Evolutionary conservation across 2,329 filamentous ascomycete genomes (phyloP).

Genomic region (Fusarium humuli): DNA sequence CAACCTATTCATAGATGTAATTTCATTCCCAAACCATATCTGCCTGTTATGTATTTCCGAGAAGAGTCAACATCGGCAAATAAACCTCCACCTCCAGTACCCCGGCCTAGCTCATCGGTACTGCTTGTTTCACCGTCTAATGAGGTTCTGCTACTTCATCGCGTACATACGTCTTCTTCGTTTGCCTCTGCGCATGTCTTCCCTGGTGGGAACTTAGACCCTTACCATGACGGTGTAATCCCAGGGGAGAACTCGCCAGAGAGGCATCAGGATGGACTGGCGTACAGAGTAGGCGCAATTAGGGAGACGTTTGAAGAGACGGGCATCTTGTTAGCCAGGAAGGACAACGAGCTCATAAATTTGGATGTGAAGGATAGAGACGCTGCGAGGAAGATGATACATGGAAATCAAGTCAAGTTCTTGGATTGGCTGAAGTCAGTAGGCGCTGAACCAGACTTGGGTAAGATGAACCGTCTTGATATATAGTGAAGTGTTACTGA

Average conservation of each 20-base stretch:
- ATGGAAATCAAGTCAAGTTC: slow-evolving; percentile 75
- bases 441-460: slow-evolving; percentile 73
- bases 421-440: slow-evolving; percentile 69
- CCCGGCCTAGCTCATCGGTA: slow-evolving; percentile 79
- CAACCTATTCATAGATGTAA: slow-evolving; percentile 17
- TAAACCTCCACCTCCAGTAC: slow-evolving; percentile 52
- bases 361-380: slow-evolving; percentile 71
- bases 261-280: slow-evolving; percentile 76
- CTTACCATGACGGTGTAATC: slow-evolving; percentile 77
- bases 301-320: slow-evolving; percentile 96
- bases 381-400: slow-evolving; percentile 74
- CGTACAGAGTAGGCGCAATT: slow-evolving; percentile 85
- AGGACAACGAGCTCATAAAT: slow-evolving; percentile 67
- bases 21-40: neutral
- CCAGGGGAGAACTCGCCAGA: slow-evolving; percentile 59
- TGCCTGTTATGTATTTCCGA: slow-evolving; percentile 29
- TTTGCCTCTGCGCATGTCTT: slow-evolving; percentile 97
- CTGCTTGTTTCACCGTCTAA: slow-evolving; percentile 88
- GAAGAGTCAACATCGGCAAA: slow-evolving; percentile 22
- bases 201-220: slow-evolving; percentile 86
- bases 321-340: slow-evolving; percentile 80
- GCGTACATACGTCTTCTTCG: slow-evolving; percentile 82
- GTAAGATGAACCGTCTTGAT: slow-evolving; percentile 54
- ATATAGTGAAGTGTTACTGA: slow-evolving; percentile 6
- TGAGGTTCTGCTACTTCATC: slow-evolving; percentile 87